Evolutionary conservation across 345 rosid species (phyloP).

Genomic region (Salix viminalis): DNA sequence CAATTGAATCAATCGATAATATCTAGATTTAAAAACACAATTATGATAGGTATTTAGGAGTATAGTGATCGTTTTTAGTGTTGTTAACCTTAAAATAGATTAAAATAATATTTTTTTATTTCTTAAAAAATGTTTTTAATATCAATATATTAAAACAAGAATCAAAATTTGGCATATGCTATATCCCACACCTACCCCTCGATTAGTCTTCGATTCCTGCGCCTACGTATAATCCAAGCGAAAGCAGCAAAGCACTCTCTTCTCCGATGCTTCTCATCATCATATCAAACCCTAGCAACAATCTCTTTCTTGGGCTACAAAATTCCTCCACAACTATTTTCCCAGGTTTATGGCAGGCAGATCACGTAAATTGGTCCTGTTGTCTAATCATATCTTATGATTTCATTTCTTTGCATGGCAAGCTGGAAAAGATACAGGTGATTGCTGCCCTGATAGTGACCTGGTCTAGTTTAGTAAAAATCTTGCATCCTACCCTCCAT

Average conservation of each 20-base stretch:
- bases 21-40: no score
- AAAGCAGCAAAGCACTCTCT: background rate
- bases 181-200: slow-evolving; percentile 2
- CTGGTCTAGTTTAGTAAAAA: no score
- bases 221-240: background rate
- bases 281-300: background rate
- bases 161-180: background rate
- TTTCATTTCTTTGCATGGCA: background rate
- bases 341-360: background rate
- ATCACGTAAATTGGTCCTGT: background rate
- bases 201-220: background rate
- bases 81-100: no score
- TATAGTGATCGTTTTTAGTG: no score
- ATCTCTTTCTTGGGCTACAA: background rate
- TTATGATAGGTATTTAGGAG: no score
- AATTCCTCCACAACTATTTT: background rate
- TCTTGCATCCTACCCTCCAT: background rate
- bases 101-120: no score
- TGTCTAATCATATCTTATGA: background rate
- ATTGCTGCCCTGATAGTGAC: background rate
- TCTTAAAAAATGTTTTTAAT: no score
- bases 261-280: slow-evolving; percentile 6
- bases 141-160: no score
- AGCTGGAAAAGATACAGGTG: background rate
- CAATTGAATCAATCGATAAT: no score